Base-by-base conservation (phyloP, 1,284 basidiomycete species). In the Chalciporus sp. region DNA sequence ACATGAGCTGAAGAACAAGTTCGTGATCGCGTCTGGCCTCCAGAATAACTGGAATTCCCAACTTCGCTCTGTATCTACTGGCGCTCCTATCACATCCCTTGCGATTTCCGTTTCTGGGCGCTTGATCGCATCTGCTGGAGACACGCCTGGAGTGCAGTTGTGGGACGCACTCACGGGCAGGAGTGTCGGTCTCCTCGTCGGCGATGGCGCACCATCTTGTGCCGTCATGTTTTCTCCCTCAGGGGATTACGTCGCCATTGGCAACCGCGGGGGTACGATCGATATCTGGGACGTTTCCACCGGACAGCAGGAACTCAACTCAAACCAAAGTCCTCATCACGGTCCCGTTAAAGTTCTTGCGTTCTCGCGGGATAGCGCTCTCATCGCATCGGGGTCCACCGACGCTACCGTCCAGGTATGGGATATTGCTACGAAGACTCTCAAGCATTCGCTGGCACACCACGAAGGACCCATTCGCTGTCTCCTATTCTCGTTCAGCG, bases 261-360 rank as follows among this genome's bases (percentile, higher is more conserved):
- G 62, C 14, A 65, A 48, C n/a, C 39, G 53, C 10, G 57, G 55
- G n/a, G 58, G 59, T 12, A 41, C 45, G 7, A 43, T 67, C 8
- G 51, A 58, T 17, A 14, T 68, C 26, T 67, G 65, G 65, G 63
- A 64, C 42, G 54, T 60, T 28, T 23, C 47, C 12, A 62, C 64
- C 2, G 64, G 64, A 44, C 52, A 55, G 27, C 44, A 43, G 19
- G 17, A 51, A 40, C 29, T 61, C 19, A 46, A 46, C 26, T 26
- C 28, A 1, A 33, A 39, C 14, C 42, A 52, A 29, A 40, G n/a
- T 46, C 11, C 23, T 8, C 59, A 61, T 31, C 10, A 23, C 6
- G 31, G 40, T 31, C 41, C 55, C 3, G 59, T 61, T n/a, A 47
- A 27, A 4, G 28, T 40, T 42, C 58, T 61, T 29, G 28, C 43